Percentiles rank a stretch among this genome's conserved stretches.
phyloP scores from a whole-genome alignment of 2,329 filamentous ascomycete species.

The Arthrinium phaeospermum region DNA sequence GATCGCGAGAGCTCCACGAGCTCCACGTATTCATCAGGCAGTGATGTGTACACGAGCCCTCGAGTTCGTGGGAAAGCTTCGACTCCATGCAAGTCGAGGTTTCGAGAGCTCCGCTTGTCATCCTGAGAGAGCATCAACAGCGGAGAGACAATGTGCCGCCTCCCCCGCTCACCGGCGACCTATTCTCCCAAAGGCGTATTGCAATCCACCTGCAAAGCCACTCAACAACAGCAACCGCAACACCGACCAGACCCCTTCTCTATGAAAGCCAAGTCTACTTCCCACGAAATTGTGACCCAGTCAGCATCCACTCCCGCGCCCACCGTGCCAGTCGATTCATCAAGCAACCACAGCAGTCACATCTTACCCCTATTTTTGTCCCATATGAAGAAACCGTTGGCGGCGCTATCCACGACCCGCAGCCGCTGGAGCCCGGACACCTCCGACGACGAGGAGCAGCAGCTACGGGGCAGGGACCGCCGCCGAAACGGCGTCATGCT shows the following conservation, averaged over 20 bases:
- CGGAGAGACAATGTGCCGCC: background rate
- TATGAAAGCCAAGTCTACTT: too few relatives aligned
- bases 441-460: background rate
- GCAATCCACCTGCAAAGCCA: too few relatives aligned
- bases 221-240: too few relatives aligned
- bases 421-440: background rate
- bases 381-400: too few relatives aligned
- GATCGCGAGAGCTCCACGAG: background rate
- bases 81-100: too few relatives aligned
- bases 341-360: background rate
- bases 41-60: too few relatives aligned
- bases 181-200: background rate
- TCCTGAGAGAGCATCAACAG: background rate
- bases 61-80: too few relatives aligned
- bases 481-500: background rate
- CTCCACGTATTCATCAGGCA: background rate
- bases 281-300: background rate
- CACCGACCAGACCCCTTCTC: too few relatives aligned
- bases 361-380: too few relatives aligned
- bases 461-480: background rate
- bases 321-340: too few relatives aligned
- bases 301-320: accelerated
- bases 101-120: too few relatives aligned
- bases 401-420: background rate
- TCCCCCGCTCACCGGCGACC: background rate